Percentiles rank a stretch among this genome's conserved stretches.
Conservation (phyloP, 2,329 filamentous ascomycete genomes). For the Alternaria ethzedia region DNA sequence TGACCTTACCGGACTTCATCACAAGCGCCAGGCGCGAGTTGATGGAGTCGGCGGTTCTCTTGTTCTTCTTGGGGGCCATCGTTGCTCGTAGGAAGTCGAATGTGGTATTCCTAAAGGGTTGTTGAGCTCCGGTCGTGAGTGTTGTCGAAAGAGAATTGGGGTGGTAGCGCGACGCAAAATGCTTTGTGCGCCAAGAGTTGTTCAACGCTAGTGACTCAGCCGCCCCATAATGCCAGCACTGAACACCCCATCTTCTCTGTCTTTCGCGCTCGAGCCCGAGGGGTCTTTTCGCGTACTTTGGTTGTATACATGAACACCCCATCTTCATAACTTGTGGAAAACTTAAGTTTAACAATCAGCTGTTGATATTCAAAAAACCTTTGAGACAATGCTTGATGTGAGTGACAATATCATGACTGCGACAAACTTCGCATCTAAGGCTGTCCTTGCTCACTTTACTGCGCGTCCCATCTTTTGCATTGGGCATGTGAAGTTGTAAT, state of each 20-base stretch:
- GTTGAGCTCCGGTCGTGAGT: constrained; percentile 43
- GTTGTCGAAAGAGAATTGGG: constrained; percentile 3
- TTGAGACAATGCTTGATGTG: too few relatives aligned
- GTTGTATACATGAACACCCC: background rate
- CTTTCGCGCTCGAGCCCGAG: too few relatives aligned
- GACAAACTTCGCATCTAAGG: background rate
- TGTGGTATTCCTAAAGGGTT: constrained; percentile 36
- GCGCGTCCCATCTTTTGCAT: background rate
- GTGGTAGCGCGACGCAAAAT: constrained; percentile 11
- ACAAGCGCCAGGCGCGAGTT: constrained; percentile 71
- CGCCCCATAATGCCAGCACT: background rate
- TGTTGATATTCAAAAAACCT: too few relatives aligned
- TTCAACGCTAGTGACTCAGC: constrained; percentile 15
- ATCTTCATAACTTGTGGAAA: background rate
- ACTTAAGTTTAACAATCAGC: too few relatives aligned
- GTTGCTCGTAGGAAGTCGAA: constrained; percentile 50
- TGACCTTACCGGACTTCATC: constrained; percentile 80
- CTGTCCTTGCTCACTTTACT: background rate
- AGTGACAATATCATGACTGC: background rate
- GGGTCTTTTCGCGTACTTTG: too few relatives aligned
- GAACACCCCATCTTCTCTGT: too few relatives aligned
- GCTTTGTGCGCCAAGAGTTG: constrained; percentile 25
- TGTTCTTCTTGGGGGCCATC: constrained; percentile 77
- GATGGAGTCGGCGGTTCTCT: constrained; percentile 86
- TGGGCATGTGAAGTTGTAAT: background rate